Evolutionary conservation across 1,139 yeast species (phyloP).

Genomic region (Yamadazyma siamensis): DNA sequence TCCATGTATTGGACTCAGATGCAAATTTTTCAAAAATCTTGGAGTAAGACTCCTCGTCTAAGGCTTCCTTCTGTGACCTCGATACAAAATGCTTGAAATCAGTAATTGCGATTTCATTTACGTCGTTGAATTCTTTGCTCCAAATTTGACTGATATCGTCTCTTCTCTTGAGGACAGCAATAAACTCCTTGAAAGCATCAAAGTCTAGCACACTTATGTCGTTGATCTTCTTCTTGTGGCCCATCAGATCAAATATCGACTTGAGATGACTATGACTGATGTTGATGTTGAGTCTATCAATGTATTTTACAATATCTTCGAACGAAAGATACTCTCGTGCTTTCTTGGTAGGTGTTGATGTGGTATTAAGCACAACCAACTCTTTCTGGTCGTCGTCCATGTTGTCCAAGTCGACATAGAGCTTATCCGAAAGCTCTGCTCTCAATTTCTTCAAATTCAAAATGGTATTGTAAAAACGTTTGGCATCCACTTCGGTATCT

Average conservation of each 20-base stretch:
- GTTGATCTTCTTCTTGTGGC: slow-evolving; percentile 16
- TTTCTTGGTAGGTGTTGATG: slow-evolving; percentile 13
- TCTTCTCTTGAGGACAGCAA: slow-evolving; percentile 42
- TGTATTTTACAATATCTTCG: slow-evolving; percentile 63
- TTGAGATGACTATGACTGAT: slow-evolving; percentile 30
- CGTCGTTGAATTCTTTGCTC: slow-evolving; percentile 5
- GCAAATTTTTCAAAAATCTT: slow-evolving; percentile 47
- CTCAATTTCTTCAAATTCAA: slow-evolving; percentile 48
- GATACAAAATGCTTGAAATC: slow-evolving; percentile 39
- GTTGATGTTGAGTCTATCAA: slow-evolving; percentile 68
- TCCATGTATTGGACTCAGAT: slow-evolving; percentile 27
- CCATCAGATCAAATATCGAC: slow-evolving; percentile 47
- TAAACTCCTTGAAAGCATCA: slow-evolving; percentile 70
- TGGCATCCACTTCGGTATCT: slow-evolving; percentile 57
- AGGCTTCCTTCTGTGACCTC: slow-evolving; percentile 49
- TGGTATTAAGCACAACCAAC: slow-evolving; percentile 19
- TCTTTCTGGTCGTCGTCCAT: slow-evolving; percentile 24
- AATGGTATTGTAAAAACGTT: slow-evolving; percentile 52
- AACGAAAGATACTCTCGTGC: slow-evolving; percentile 48
- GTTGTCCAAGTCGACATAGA: slow-evolving; percentile 27
- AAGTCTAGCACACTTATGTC: slow-evolving; percentile 46
- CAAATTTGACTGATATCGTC: slow-evolving; percentile 31
- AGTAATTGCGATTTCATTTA: slow-evolving; percentile 30
- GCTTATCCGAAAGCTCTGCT: slow-evolving; percentile 30
- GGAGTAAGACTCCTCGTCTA: slow-evolving; percentile 18